Evolutionary conservation across 2,329 filamentous ascomycete genomes (phyloP), one percentile per base, ranked within the genome.

Genomic region (Colletotrichum gigasporum): DNA sequence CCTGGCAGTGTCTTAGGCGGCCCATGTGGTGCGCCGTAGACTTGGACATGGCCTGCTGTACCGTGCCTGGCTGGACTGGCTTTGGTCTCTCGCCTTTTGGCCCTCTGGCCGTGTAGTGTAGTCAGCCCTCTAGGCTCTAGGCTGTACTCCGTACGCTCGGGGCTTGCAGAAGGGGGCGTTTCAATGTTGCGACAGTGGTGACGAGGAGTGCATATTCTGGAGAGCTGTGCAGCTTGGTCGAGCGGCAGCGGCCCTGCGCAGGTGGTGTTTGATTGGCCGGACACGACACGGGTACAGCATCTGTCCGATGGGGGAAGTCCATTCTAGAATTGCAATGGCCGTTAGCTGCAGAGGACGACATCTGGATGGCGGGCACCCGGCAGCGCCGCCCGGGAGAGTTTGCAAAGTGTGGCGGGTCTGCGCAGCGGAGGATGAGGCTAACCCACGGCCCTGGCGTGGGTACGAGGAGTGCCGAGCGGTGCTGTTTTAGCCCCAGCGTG

Each of bases 231-330:
- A n/a, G 50, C 48, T 35, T 39, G 61, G 32, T 63, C 62, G 62
- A 65, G 62, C 62, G 62, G 48, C 11, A 65, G 62, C 62, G 62
- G 48, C 11, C 20, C 28, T 44, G 35, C 47, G 35, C 11, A 54
- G 41, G 42, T 34, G 34, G 30, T 18, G 37, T 34, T 16, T 42
- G 39, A 62, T 65, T 65, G 56, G 62, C 22, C 41, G 24, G 41
- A 63, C 51, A 44, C 5, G 54, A 59, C 28, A 47, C 20, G 44
- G 42, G 42, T 11, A 24, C 28, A 52, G 48, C 28, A 32, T 24
- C 10, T 50, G 62, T 64, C 62, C 62, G 62, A 64, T 64, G 62
- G 62, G 61, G 62, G 47, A 64, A 64, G 62, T 64, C 62, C 62
- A 64, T 61, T 64, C 22, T 64, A 61, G 56, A 55, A 65, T 37